Conservation (phyloP, 1,284 basidiomycete species). For the Pseudomicrostroma phylloplanum region DNA sequence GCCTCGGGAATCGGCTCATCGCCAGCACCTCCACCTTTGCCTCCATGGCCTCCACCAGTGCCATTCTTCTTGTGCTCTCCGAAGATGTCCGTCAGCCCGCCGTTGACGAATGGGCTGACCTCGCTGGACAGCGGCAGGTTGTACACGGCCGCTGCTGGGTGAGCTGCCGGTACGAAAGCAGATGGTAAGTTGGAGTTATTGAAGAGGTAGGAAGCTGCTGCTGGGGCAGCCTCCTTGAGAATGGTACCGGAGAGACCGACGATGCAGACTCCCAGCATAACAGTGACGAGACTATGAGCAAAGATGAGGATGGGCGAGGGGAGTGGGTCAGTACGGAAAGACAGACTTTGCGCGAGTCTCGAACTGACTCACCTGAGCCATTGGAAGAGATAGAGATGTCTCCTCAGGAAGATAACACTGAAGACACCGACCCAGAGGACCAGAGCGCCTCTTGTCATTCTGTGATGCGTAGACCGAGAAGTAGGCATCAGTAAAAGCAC, state of each 20-base stretch:
- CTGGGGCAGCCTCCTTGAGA: slow-evolving; percentile 10
- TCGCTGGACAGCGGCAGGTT: background rate
- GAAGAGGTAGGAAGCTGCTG: background rate
- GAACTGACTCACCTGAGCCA: slow-evolving; percentile 60
- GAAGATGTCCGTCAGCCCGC: slow-evolving; percentile 5
- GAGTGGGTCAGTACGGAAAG: too few species aligned
- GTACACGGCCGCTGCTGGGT: too few species aligned
- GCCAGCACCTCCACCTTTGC: slow-evolving; percentile 6
- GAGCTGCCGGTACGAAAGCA: too few species aligned
- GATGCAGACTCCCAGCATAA: slow-evolving; percentile 81
- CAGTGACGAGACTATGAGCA: slow-evolving; percentile 64
- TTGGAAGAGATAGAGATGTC: slow-evolving; percentile 51
- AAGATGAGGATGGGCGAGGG: too few species aligned
- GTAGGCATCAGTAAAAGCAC: background rate
- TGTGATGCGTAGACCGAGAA: background rate
- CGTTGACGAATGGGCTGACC: background rate
- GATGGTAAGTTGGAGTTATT: too few species aligned
- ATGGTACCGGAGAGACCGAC: slow-evolving; percentile 75
- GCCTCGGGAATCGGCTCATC: slow-evolving; percentile 36
- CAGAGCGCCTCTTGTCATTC: slow-evolving; percentile 88
- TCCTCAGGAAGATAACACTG: slow-evolving; percentile 79
- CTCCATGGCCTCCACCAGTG: background rate
- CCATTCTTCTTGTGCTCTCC: slow-evolving; percentile 1
- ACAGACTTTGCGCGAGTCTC: too few species aligned
- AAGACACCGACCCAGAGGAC: slow-evolving; percentile 93